phyloP scores from a whole-genome alignment of 495 filamentous ascomycete species.

The Jackrogersella minutella region DNA sequence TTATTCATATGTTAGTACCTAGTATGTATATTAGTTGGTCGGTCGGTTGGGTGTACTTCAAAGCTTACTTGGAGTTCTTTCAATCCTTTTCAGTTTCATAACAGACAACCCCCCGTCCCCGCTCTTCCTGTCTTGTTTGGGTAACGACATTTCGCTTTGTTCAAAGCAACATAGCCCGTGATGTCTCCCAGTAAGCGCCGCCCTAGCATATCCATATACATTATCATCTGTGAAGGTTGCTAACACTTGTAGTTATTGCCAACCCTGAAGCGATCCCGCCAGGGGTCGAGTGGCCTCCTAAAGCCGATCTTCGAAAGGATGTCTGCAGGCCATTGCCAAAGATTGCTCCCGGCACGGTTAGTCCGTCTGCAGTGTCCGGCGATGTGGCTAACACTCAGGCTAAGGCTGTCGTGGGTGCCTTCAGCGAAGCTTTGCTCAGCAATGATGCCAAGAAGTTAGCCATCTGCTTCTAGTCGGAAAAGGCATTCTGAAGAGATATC shows the following conservation, averaged over 20 bases:
- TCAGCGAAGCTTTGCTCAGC: background rate
- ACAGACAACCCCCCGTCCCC: too few relatives aligned
- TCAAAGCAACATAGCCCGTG: background rate
- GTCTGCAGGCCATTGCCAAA: background rate
- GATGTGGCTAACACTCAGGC: background rate
- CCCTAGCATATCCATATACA: background rate
- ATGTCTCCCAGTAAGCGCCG: background rate
- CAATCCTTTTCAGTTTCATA: slow-evolving; percentile 12
- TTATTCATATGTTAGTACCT: too few relatives aligned
- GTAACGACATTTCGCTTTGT: background rate
- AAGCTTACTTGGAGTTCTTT: too few relatives aligned
- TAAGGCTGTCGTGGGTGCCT: background rate
- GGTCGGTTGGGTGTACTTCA: too few relatives aligned
- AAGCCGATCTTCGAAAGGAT: background rate
- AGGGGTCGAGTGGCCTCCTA: background rate
- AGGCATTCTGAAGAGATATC: background rate
- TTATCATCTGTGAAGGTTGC: background rate
- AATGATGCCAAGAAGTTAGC: background rate
- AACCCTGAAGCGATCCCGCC: background rate
- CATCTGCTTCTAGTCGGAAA: background rate
- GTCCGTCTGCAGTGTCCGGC: background rate
- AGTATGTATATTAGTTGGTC: too few relatives aligned
- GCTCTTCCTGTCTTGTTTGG: too few relatives aligned
- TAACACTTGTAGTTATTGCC: background rate
- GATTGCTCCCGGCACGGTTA: background rate